Evolutionary conservation across 2,329 filamentous ascomycete species (phyloP).

Genomic region (Elsinoe fawcettii): DNA sequence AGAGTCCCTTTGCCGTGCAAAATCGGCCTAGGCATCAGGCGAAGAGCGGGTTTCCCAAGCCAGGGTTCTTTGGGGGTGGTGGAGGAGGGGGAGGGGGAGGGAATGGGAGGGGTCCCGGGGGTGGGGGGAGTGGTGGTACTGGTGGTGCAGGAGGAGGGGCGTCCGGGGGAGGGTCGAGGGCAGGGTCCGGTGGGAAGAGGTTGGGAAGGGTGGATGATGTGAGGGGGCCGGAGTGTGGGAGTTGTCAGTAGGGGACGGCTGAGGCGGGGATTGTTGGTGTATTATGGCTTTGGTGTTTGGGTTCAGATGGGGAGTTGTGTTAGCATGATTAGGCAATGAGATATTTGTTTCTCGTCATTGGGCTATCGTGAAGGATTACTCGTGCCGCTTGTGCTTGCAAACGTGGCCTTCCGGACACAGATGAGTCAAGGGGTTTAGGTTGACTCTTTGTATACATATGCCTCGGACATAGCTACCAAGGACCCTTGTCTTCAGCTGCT

Average conservation of each 20-base stretch:
- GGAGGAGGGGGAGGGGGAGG: slow-evolving; percentile 20
- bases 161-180: background rate
- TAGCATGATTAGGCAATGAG: too few relatives aligned
- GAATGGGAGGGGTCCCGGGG: slow-evolving; percentile 3
- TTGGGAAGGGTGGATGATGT: slow-evolving; percentile 13
- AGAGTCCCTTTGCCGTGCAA: slow-evolving; percentile 39
- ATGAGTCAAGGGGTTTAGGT: too few relatives aligned
- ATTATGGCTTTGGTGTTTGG: background rate
- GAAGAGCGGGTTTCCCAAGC: slow-evolving; percentile 7
- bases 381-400: too few relatives aligned
- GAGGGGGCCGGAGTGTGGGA: slow-evolving; percentile 13
- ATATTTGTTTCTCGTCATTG: too few relatives aligned
- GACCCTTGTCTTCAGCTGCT: too few relatives aligned
- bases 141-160: background rate
- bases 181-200: slow-evolving; percentile 10
- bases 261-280: background rate
- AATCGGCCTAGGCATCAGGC: slow-evolving; percentile 21
- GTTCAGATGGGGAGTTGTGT: too few relatives aligned
- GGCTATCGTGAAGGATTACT: too few relatives aligned
- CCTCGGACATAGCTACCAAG: too few relatives aligned
- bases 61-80: slow-evolving; percentile 21
- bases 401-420: too few relatives aligned
- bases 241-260: slow-evolving; percentile 7
- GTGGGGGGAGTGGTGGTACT: background rate
- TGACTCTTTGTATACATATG: too few relatives aligned